Evolutionary conservation across 352 stramenopile genomes (phyloP), one percentile per base, ranked within the genome.

Genomic region (Globisporangium spiculum): DNA sequence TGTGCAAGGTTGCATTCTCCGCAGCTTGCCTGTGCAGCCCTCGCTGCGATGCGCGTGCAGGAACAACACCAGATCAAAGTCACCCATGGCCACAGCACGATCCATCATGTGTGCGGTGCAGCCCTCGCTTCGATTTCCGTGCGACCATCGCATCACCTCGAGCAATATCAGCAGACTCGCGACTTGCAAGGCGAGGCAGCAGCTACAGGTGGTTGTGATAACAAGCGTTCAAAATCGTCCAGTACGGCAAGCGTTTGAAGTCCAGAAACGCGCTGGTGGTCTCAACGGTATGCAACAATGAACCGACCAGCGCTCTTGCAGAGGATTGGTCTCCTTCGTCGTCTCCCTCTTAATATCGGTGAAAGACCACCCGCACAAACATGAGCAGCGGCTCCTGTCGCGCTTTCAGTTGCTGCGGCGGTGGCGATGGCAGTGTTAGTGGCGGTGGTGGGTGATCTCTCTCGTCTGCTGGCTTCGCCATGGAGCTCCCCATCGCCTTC

Each of bases 251-350:
- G 18, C 14, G 16, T 20, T 27, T 20, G 24, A 27, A 22, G 55
- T 61, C 30, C 30, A 61, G 18, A 61, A 61, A 48, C 4, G 55
- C 55, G 20, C 20, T 61, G 55, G 30, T 48, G 27, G 55, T 61
- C 16, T 22, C 5, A 18, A 61, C 30, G 18, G 34, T 30, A 34
- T 61, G 55, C 30, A 14, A 20, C 55, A 61, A 32, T 10, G 55
- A 34, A 16, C 22, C 50, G 50, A 57, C 22, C 50, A 20, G 9
- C 20, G 14, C 7, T 57, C 50, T 16, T 20, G 22, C 50, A 26
- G 0, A 34, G 12, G 10, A 4, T 26, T 9, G 22, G 22, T 32
- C 22, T 57, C 14, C 50, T 18, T 57, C 12, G 38, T 20, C 22
- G 20, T 16, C 22, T 32, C 50, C 27, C 50, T 30, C 20, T 30